Base-by-base conservation (phyloP, 2,329 filamentous ascomycete species). In the Cladophialophora immunda region DNA sequence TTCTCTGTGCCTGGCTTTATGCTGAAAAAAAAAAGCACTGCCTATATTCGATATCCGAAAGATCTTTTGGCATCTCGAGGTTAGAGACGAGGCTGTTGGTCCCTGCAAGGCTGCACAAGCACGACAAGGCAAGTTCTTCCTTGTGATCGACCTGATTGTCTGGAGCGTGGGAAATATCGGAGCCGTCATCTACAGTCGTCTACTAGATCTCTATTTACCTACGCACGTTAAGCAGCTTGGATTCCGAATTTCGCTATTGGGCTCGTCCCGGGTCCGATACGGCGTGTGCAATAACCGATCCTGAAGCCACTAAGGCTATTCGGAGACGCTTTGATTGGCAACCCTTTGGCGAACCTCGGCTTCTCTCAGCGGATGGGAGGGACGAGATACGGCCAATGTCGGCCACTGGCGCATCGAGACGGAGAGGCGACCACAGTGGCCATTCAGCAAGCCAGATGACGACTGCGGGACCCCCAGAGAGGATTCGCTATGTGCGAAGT, bases 381-480 rank as follows among this genome's bases (percentile, higher is more conserved):
- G 13, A 27, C 36, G 32, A 55, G 34, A 38, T 41, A 41, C 45
- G 45, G 45, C 38, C 57, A 58, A 27, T 17, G 50, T 34, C 57
- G 57, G 57, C 57, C 57, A 59, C 36, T 9, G 36, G 30, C 56
- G 56, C 56, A 58, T 58, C 29, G 7, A 13, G n/a, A 19, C 38
- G 38, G 57, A 15, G 41, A 59, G 57, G 41, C 57, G 30, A 50
- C 17, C 17, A 29, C 29, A 3, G 19, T 34, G 11, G 34, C n/a
- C n/a, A n/a, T n/a, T n/a, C n/a, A n/a, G n/a, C n/a, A n/a, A 11
- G 55, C n/a, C 4, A n/a, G 25, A 25, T 36, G 36, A 27, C 36
- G 55, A n/a, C 27, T 22, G 27, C 30, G 19, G 4, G 41, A 2
- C 2, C 41, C 34, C 34, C 34, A 38, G 34, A 38, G 13, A n/a